phyloP scores from a whole-genome alignment of 495 filamentous ascomycete species.

The Penicillium ochrochloron region DNA sequence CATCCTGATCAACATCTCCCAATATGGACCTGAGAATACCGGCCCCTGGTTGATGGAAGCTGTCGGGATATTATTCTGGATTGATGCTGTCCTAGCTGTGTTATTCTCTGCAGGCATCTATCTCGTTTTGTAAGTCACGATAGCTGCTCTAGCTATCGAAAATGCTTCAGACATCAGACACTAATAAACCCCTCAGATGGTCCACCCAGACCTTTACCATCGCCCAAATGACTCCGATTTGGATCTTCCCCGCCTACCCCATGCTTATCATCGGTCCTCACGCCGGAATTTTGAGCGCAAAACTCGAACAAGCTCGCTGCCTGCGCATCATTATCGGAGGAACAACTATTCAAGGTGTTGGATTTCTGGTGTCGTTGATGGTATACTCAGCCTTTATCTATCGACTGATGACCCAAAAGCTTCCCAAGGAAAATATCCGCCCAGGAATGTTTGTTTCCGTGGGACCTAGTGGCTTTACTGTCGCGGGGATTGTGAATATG shows the following conservation, averaged over 20 bases:
- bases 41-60: slow-evolving; percentile 70
- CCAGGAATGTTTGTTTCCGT: slow-evolving; percentile 88
- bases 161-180: background rate
- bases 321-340: slow-evolving; percentile 73
- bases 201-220: slow-evolving; percentile 79
- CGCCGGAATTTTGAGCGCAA: slow-evolving; percentile 65
- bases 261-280: slow-evolving; percentile 79
- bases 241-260: slow-evolving; percentile 91
- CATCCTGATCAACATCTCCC: slow-evolving; percentile 77
- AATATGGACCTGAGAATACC: slow-evolving; percentile 71
- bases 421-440: slow-evolving; percentile 74
- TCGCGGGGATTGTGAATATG: slow-evolving; percentile 68
- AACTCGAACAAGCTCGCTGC: slow-evolving; percentile 48
- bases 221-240: slow-evolving; percentile 85
- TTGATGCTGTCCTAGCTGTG: slow-evolving; percentile 67
- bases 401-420: slow-evolving; percentile 88
- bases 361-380: slow-evolving; percentile 85
- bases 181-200: slow-evolving; percentile 54
- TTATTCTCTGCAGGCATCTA: slow-evolving; percentile 71
- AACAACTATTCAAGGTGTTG: slow-evolving; percentile 77
- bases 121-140: slow-evolving; percentile 60
- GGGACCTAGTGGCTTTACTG: slow-evolving; percentile 79
- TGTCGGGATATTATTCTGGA: slow-evolving; percentile 74
- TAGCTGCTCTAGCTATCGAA: background rate
- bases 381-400: slow-evolving; percentile 86